Percentiles rank a stretch among this genome's conserved stretches.
Evolutionary conservation across 164 flowering plant genomes (phyloP).

Genomic region (Liriodendron chinense): DNA sequence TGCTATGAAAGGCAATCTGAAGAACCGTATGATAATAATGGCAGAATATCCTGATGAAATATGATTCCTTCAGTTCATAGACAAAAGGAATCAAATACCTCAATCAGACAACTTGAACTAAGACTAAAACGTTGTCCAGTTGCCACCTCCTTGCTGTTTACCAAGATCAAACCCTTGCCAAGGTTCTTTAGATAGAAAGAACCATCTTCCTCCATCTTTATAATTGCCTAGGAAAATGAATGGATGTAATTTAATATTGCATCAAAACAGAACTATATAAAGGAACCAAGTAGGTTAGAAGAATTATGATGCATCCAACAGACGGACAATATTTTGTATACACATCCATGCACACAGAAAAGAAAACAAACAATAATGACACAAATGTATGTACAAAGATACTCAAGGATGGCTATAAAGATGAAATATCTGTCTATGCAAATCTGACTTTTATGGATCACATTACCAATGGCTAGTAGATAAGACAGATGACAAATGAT

Average conservation of each 20-base stretch:
- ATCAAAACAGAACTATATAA: too few species aligned
- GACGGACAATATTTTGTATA: background rate
- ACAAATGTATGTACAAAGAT: too few species aligned
- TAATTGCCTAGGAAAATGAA: conserved; percentile 46
- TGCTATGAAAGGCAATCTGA: background rate
- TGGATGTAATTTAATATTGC: background rate
- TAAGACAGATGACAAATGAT: too few species aligned
- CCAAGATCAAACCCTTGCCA: conserved; percentile 49
- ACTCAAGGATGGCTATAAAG: too few species aligned
- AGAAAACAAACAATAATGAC: too few species aligned
- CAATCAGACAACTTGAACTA: conserved; percentile 60
- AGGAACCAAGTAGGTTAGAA: background rate
- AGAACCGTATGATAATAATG: background rate
- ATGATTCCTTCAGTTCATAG: background rate
- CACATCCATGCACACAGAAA: too few species aligned
- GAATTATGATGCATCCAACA: background rate
- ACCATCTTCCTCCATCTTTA: conserved; percentile 68
- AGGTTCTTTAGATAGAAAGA: conserved; percentile 63
- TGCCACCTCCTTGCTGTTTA: conserved; percentile 59
- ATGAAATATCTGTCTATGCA: too few species aligned
- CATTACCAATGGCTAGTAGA: too few species aligned
- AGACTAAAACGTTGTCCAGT: conserved; percentile 46
- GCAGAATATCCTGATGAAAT: background rate
- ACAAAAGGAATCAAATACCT: conserved; percentile 45
- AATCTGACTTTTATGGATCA: too few species aligned